A percentile compares a stretch with the other conserved stretches of the same genome.
These are phyloP conservation scores for Codiaeum variegatum DNA, from an alignment of 441 rosid genomes.

Conservation along the genomic window DNA sequence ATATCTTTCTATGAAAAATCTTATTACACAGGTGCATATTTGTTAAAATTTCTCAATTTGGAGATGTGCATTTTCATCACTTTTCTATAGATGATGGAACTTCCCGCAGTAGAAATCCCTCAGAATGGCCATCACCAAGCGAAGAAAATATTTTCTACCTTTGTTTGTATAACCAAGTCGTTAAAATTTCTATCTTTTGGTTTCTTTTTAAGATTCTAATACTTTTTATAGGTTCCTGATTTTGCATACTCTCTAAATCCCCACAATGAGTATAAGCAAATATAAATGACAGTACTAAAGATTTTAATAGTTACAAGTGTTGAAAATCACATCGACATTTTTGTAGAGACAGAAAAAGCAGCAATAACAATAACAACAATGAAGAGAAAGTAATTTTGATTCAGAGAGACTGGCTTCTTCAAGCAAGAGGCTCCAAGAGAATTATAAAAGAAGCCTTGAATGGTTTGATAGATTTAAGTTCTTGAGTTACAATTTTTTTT, in stretches of 20 bases:
- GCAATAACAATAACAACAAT: slow-evolving; percentile 44
- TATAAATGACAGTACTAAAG: neutral
- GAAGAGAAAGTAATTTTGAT: slow-evolving; percentile 50
- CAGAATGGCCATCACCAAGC: too few species aligned
- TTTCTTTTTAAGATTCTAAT: slow-evolving; percentile 35
- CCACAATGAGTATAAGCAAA: slow-evolving; percentile 55
- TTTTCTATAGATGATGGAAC: too few species aligned
- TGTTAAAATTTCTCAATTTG: too few species aligned
- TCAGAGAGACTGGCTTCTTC: slow-evolving; percentile 64
- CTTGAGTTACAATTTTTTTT: neutral
- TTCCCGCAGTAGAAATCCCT: too few species aligned
- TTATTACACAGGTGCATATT: too few species aligned
- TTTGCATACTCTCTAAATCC: slow-evolving; percentile 62
- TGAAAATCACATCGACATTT: neutral
- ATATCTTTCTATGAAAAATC: too few species aligned
- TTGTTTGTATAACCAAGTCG: slow-evolving; percentile 27
- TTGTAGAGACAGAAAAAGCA: slow-evolving; percentile 72
- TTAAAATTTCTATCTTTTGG: slow-evolving; percentile 13
- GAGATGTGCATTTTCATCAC: too few species aligned
- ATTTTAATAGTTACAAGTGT: neutral
- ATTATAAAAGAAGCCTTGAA: slow-evolving; percentile 85
- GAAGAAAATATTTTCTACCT: slow-evolving; percentile 25
- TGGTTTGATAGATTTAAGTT: slow-evolving; percentile 48
- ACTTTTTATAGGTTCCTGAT: slow-evolving; percentile 54
- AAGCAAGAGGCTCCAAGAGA: slow-evolving; percentile 79